phyloP scores from a whole-genome alignment of 345 rosid species.

The Eucalyptus dawsonii region DNA sequence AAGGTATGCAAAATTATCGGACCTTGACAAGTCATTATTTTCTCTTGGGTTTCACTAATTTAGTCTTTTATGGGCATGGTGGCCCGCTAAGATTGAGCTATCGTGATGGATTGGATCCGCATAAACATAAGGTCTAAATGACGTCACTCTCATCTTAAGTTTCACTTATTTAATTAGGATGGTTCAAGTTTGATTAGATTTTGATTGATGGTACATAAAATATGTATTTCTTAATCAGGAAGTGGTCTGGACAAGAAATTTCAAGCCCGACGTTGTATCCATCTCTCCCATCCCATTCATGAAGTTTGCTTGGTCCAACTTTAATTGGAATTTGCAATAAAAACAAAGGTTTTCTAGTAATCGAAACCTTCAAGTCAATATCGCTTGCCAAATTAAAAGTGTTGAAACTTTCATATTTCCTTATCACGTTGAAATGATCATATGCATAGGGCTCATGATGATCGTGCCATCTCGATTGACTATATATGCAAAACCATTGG shows the following conservation, averaged over 20 bases:
- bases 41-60: rapidly evolving
- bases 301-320: neutral
- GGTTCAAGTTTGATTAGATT: neutral
- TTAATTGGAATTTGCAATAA: neutral
- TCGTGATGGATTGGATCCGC: neutral
- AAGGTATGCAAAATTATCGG: neutral
- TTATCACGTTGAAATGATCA: neutral
- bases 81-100: neutral
- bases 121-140: neutral
- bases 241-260: neutral
- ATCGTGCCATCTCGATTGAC: rapidly evolving
- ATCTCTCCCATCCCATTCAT: neutral
- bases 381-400: no score
- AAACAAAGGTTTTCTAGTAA: no score
- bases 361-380: no score
- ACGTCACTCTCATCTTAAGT: neutral
- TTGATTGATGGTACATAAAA: neutral
- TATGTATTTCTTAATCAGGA: neutral
- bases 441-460: neutral
- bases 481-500: neutral
- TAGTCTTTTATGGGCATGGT: neutral
- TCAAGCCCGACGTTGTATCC: neutral
- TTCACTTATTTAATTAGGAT: neutral
- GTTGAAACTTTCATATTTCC: no score
- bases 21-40: neutral